Conservation (phyloP, 331 rosid genomes). For the Stylosanthes scabra region DNA sequence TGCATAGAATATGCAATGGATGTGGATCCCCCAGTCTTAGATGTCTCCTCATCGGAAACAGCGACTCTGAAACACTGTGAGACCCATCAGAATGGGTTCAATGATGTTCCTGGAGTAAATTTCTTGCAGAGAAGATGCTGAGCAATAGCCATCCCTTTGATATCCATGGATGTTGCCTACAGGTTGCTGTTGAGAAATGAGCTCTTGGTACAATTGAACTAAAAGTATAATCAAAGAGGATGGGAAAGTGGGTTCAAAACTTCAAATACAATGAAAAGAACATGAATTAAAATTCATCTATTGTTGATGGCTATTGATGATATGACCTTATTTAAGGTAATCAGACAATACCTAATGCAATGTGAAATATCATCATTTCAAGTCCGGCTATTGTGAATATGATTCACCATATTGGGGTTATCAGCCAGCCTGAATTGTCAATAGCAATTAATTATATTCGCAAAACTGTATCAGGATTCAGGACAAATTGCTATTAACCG, state of each 20-base stretch:
- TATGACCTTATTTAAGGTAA: not conserved
- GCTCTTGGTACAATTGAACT: conserved; percentile 36
- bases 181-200: conserved; percentile 6
- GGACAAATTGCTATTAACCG: conserved; percentile 4
- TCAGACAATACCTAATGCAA: not conserved
- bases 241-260: conserved; percentile 33
- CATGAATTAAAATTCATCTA: not conserved
- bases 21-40: conserved; percentile 42
- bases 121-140: conserved; percentile 36
- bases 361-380: not conserved
- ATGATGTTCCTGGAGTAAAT: conserved; percentile 35
- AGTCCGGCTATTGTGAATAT: too few relatives aligned
- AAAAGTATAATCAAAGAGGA: conserved; percentile 34
- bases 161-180: conserved; percentile 27
- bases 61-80: conserved; percentile 51
- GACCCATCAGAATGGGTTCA: conserved; percentile 42
- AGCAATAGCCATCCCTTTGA: conserved; percentile 17
- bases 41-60: conserved; percentile 41
- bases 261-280: conserved; percentile 33
- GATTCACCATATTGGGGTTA: too few relatives aligned
- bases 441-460: not conserved
- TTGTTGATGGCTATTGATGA: not conserved
- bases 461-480: conserved; percentile 5
- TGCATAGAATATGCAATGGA: conserved; percentile 48
- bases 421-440: not conserved